phyloP scores from a whole-genome alignment of 192 early-diverging fungal species.

The Phycomyces nitens region DNA sequence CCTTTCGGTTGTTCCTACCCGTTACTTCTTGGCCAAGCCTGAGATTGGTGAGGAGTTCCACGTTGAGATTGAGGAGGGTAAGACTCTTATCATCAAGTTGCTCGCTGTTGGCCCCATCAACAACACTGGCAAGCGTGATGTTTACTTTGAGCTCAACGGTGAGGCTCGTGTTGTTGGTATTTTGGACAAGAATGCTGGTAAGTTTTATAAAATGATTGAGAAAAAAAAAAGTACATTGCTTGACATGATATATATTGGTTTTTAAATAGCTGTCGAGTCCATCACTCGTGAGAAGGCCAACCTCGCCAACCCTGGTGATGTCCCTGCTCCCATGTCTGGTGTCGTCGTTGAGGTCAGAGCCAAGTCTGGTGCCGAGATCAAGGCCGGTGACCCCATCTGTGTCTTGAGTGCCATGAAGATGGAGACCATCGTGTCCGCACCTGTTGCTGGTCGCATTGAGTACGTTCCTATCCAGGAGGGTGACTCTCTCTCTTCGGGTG shows the following conservation, averaged over 20 bases:
- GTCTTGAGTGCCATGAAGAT: constrained; percentile 98
- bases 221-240: too few species aligned
- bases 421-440: constrained; percentile 89
- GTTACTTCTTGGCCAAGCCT: constrained; percentile 84
- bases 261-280: constrained; percentile 46
- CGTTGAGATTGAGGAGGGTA: constrained; percentile 82
- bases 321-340: constrained; percentile 96
- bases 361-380: constrained; percentile 75
- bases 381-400: constrained; percentile 86
- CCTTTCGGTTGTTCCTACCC: constrained; percentile 86
- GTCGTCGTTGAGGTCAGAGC: constrained; percentile 91
- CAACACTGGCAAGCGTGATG: constrained; percentile 75
- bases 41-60: constrained; percentile 87
- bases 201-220: too few species aligned
- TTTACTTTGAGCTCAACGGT: constrained; percentile 95
- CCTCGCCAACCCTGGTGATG: constrained; percentile 69
- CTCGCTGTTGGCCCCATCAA: constrained; percentile 87
- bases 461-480: constrained; percentile 65
- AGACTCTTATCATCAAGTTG: constrained; percentile 86
- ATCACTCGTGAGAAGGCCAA: constrained; percentile 75
- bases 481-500: constrained; percentile 80
- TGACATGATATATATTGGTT: too few species aligned
- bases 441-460: constrained; percentile 73
- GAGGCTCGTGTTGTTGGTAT: constrained; percentile 85
- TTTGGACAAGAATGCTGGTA: constrained; percentile 51